Evolutionary conservation across 2,329 filamentous ascomycete species (phyloP), one percentile per base, ranked within the genome.

Genomic region (Beauveria asiatica): DNA sequence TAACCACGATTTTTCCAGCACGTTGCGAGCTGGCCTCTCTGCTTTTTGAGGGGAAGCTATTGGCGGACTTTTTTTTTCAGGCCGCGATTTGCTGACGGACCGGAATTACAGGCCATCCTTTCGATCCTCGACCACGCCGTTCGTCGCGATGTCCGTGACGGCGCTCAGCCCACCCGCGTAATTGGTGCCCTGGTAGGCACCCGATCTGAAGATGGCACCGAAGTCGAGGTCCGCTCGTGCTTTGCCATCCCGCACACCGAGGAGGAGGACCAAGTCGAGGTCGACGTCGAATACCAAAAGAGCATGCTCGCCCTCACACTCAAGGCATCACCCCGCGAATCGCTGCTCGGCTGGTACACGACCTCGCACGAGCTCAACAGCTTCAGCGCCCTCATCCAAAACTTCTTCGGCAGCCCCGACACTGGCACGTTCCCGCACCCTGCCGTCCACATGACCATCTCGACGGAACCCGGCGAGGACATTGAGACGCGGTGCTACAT

Each of bases 241-340:
- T 99, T 99, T 75, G 94, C 94, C 67, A 96, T 99, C 71, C 92
- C 93, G 67, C 94, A 99, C 80, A 97, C 93, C 67, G 94, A 99
- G 79, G 96, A 93, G 68, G 89, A 92, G 74, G 94, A 99, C 77
- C 94, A 99, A 78, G 94, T 99, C 70, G 94, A 99, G 78, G 94
- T 99, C 65, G 94, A 99, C 74, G 96, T 99, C 83, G 94, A 99
- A 78, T 99, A 97, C 78, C 94, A 99, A 80, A 97, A 97, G 84
- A 92, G 93, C 76, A 99, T 99, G 94, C 87, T 97, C 61, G 88
- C 90, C 62, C 81, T 99, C 68, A 93, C 96, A 74, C 86, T 97
- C 67, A 93, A 93, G 78, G 93, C 92, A 61, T 89, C 92, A 75
- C 94, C 94, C 55, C 90, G 92, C 76, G 94, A 99, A 77, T 86